Percentiles rank a stretch among this genome's conserved stretches.
Conservation (phyloP, 306 rosid genomes). For the Fragaria iinumae region DNA sequence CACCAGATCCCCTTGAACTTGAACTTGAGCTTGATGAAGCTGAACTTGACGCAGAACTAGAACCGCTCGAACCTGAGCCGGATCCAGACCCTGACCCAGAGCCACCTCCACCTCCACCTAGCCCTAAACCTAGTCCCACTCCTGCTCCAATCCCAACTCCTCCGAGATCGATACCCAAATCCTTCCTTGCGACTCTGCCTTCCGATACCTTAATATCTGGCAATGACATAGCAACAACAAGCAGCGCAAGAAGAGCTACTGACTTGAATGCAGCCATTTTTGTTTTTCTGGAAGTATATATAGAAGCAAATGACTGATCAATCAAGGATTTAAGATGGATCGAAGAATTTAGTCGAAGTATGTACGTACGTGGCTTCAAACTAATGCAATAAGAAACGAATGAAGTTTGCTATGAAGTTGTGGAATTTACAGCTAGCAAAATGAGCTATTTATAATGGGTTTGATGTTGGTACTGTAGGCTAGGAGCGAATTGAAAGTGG, state of each 20-base stretch:
- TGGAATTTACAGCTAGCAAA: background rate
- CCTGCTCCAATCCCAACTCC: slow-evolving; percentile 50
- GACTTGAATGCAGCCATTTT: slow-evolving; percentile 41
- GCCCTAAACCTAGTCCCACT: slow-evolving; percentile 47
- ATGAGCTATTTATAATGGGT: slow-evolving; percentile 5
- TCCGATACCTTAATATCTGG: slow-evolving; percentile 22
- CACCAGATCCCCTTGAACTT: slow-evolving; percentile 23
- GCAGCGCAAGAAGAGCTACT: slow-evolving; percentile 35
- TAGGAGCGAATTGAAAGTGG: background rate
- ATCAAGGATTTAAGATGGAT: background rate
- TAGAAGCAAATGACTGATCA: background rate
- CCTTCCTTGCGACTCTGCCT: slow-evolving; percentile 56
- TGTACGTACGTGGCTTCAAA: background rate
- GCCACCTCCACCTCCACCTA: slow-evolving; percentile 34
- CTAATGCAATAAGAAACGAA: background rate
- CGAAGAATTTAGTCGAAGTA: background rate
- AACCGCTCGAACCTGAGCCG: slow-evolving; percentile 7
- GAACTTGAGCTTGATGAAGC: slow-evolving; percentile 29
- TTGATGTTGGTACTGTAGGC: no score
- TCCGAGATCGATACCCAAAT: slow-evolving; percentile 63
- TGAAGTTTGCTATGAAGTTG: background rate
- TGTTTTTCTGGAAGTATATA: background rate
- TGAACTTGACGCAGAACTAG: slow-evolving; percentile 29
- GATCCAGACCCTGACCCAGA: slow-evolving; percentile 33
- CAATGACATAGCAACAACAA: slow-evolving; percentile 36